Base-by-base conservation (phyloP, 2,329 filamentous ascomycete genomes). In the Fragosphaeria purpurea region DNA sequence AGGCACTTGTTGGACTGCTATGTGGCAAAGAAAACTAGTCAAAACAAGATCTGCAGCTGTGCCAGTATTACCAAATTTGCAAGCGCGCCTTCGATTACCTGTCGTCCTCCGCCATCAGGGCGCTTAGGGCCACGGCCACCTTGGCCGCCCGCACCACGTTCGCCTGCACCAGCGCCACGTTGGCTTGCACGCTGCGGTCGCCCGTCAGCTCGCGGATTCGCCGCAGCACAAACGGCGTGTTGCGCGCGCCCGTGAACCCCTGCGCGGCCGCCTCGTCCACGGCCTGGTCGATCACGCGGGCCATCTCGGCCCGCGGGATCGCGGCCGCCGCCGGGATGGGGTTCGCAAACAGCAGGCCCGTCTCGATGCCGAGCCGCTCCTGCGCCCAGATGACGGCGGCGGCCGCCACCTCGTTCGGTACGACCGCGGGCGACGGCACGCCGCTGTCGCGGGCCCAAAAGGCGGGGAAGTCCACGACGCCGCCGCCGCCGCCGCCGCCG, bases 361-460 rank as follows among this genome's bases (percentile, higher is more conserved):
- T 88, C 54, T 83, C 77, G 35, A 96, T 77, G 5, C 77, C 77
- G 11, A 95, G 73, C 47, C 69, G 73, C 59, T 83, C 77, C 68
- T 95, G 88, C 0, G 88, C 86, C 58, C 86, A 74, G 51, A 95
- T 86, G 51, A 97, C 88, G n/a, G 85, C 82, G 1, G 93, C 93
- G 37, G 93, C 93, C 62, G 97, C 86, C 50, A 74, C 74, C 63
- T 94, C 88, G 57, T 83, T 77, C 48, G 81, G 69, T 41, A 96
- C 78, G 1, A 86, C 79, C 30, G 80, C 78, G 0, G 91, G 91
- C 62, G 88, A 95, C 65, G 74, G 81, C 48, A 85, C 70, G 10
- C 89, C 88, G 65, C 90, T 96, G 41, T 96, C 88, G 41, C 91
- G 75, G 0, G 86, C 87, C 78, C 87, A 98, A 66, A 98, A 98